phyloP scores from a whole-genome alignment of 2,329 filamentous ascomycete genomes.

The Zasmidium angulare region DNA sequence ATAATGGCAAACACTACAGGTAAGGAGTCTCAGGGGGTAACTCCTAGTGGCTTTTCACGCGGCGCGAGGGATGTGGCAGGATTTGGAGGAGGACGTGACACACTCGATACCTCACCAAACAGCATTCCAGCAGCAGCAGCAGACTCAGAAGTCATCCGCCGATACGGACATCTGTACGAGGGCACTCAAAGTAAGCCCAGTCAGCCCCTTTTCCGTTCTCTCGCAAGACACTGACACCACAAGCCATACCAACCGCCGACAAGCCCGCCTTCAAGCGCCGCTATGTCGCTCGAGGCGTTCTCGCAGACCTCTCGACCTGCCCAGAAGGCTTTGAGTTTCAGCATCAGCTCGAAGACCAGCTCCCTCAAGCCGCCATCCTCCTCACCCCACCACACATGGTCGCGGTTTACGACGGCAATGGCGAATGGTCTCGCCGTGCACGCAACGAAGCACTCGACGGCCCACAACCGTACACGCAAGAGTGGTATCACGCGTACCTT shows the following conservation, averaged over 20 bases:
- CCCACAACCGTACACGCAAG: constrained; percentile 4
- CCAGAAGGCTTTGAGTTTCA: constrained; percentile 11
- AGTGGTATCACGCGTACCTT: constrained; percentile 14
- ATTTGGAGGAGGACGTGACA: too few relatives aligned
- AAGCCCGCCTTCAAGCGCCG: neutral
- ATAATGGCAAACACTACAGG: too few relatives aligned
- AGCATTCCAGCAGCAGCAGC: too few relatives aligned
- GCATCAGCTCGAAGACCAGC: neutral
- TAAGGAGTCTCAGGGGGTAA: too few relatives aligned
- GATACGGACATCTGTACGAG: neutral
- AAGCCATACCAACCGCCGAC: neutral
- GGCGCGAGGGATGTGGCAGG: too few relatives aligned
- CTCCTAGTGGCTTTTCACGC: too few relatives aligned
- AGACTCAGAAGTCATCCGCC: too few relatives aligned
- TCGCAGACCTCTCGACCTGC: neutral
- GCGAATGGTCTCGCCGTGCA: constrained; percentile 2
- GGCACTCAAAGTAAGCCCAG: neutral
- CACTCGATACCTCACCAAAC: too few relatives aligned
- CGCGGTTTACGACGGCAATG: constrained; percentile 4
- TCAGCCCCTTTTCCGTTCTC: neutral
- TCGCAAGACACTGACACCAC: neutral
- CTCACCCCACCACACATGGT: constrained; percentile 13
- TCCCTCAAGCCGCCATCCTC: constrained; percentile 2
- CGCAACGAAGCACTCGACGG: constrained; percentile 2
- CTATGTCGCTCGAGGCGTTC: neutral